Evolutionary conservation across 345 rosid species (phyloP).

Genomic region (Turnera subulata): DNA sequence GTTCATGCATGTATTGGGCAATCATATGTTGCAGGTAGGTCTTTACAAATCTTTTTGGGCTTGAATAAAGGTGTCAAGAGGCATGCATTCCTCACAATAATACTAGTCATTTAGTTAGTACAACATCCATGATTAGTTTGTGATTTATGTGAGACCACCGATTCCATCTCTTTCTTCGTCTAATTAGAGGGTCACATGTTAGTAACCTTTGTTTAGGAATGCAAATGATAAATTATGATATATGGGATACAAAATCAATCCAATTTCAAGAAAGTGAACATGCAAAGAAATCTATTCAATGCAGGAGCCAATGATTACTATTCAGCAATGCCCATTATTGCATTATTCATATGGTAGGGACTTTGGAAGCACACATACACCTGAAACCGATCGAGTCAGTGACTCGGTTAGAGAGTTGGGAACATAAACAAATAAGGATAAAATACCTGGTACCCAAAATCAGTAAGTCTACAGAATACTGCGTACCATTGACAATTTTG

Average conservation of each 20-base stretch:
- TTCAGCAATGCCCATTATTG: constrained; percentile 28
- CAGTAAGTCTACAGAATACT: too few relatives aligned
- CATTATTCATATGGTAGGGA: neutral
- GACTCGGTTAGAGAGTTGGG: too few relatives aligned
- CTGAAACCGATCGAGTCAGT: neutral
- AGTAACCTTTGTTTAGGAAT: constrained; percentile 10
- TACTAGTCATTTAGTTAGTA: constrained; percentile 12
- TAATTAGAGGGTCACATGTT: too few relatives aligned
- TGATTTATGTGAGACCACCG: neutral
- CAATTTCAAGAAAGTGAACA: neutral
- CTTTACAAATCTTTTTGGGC: constrained; percentile 20
- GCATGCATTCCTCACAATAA: constrained; percentile 25
- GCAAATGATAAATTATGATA: constrained; percentile 3
- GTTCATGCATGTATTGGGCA: constrained; percentile 24
- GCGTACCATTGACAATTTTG: too few relatives aligned
- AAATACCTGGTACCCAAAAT: too few relatives aligned
- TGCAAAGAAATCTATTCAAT: constrained; percentile 9
- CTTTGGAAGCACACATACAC: neutral
- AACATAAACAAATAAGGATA: too few relatives aligned
- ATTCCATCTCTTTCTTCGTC: neutral
- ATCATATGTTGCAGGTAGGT: constrained; percentile 31
- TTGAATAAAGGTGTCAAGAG: constrained; percentile 25
- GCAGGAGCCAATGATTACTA: constrained; percentile 30
- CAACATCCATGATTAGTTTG: constrained; percentile 19
- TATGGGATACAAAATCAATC: constrained; percentile 3